Percentiles rank a stretch among this genome's conserved stretches.
Evolutionary conservation across 192 early-diverging fungal genomes (phyloP).

Genomic region (Piromyces sp.): DNA sequence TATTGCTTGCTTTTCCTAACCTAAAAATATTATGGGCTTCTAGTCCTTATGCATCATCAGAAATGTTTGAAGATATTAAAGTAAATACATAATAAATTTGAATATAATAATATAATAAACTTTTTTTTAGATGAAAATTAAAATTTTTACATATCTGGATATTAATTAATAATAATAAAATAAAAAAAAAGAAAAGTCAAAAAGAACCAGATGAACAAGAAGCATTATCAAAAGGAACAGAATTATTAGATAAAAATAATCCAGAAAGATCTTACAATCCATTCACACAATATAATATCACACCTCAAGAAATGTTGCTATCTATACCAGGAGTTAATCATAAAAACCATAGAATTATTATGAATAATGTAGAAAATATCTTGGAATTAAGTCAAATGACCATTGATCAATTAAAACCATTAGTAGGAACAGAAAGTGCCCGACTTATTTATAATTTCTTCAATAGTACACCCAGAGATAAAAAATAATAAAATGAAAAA

Average conservation of each 20-base stretch:
- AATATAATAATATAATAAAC: no score
- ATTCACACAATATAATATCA: constrained; percentile 22
- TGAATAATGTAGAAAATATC: constrained; percentile 44
- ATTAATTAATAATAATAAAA: no score
- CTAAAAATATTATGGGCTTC: constrained; percentile 73
- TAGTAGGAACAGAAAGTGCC: constrained; percentile 49
- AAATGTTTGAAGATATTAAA: constrained; percentile 84
- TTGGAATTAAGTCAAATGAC: constrained; percentile 36
- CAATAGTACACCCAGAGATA: constrained; percentile 2
- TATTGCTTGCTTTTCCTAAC: constrained; percentile 69
- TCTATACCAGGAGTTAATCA: constrained; percentile 70
- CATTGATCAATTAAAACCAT: constrained; percentile 15
- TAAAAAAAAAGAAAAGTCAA: constrained; percentile 38
- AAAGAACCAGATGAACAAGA: constrained; percentile 53
- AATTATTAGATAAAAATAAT: constrained; percentile 38
- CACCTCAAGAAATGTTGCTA: constrained; percentile 62
- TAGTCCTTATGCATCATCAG: constrained; percentile 65
- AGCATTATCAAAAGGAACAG: constrained; percentile 54
- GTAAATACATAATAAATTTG: background rate
- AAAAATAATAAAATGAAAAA: no score
- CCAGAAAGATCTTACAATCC: constrained; percentile 10
- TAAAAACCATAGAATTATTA: constrained; percentile 60
- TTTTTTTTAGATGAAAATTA: background rate
- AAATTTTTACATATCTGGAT: no score
- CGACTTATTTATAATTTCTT: constrained; percentile 13